A percentile compares a stretch with the other conserved stretches of the same genome.
Conservation (phyloP, 225 moss, liverwort and hornwort genomes). For the Marchantia polymorpha region DNA sequence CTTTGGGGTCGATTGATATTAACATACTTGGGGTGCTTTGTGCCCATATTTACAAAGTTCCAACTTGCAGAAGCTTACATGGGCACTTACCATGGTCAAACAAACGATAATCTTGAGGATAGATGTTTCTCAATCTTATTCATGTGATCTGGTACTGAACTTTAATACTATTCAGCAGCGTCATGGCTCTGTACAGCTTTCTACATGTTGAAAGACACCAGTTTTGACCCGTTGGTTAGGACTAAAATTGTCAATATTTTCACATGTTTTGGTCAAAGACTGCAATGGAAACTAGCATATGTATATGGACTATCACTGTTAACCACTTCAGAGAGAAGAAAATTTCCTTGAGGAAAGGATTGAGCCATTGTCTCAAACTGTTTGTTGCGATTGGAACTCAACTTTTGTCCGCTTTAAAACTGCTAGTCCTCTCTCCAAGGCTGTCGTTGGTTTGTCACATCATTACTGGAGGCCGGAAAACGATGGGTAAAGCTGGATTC, state of each 20-base stretch:
- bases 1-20: neutral
- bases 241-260: neutral
- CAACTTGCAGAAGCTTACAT: neutral
- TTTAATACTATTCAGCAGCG: neutral
- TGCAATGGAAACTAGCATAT: neutral
- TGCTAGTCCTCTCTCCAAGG: too few species aligned
- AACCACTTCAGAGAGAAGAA: too few species aligned
- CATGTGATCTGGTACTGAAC: neutral
- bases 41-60: neutral
- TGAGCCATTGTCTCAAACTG: too few species aligned
- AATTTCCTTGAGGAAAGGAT: too few species aligned
- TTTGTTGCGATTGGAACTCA: too few species aligned
- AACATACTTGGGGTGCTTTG: neutral
- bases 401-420: too few species aligned
- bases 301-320: too few species aligned
- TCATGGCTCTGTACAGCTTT: neutral
- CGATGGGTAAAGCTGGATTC: too few species aligned
- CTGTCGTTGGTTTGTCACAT: too few species aligned
- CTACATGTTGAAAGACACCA: neutral
- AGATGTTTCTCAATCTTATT: neutral
- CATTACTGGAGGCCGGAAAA: too few species aligned
- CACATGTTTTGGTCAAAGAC: neutral
- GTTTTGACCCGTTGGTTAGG: constrained; percentile 1
- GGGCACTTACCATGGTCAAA: neutral
- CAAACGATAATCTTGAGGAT: neutral